Base-by-base conservation (phyloP, 495 filamentous ascomycete species). In the Podospora bellae-mahoneyi region DNA sequence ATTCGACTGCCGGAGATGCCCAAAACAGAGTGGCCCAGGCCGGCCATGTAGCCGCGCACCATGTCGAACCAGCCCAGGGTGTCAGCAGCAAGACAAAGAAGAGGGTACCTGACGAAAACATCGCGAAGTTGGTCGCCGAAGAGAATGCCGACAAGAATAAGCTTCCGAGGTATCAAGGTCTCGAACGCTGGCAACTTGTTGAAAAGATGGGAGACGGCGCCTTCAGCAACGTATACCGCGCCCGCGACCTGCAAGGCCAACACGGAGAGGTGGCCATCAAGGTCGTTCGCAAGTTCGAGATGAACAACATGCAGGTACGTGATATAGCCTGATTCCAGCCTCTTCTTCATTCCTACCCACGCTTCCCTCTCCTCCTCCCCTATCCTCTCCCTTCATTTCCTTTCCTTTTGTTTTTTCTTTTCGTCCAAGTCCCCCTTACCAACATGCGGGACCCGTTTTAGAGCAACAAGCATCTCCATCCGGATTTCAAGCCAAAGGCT, bases 181-280 rank as follows among this genome's bases (percentile, higher is more conserved):
- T 99, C 26, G 96, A 98, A 67, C 84, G 95, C 71, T 99, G 91
- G 90, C 87, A 90, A 64, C 78, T 99, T 56, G 5, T 96, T 54
- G 94, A 98, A 79, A 99, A 99, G 84, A 99, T 99, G 95, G 95
- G 95, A 64, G 95, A 99, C 73, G 95, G 95, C 63, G 95, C 95
- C 57, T 99, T 99, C 84, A 97, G 94, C 83, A 99, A 99, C 69
- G 95, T 99, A 65, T 99, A 97, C 77, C 88, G 92, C 3, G 95
- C 96, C 19, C 84, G 83, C 67, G 96, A 99, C 78, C 83, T 81
- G 39, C 73, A 83, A 20, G 88, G 89, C 23, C 81, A 89, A 64
- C 84, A 84, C 55, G 89, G 87, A 56, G 91, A 99, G 73, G 93
- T 95, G 18, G 95, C 95, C 58, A 98, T 99, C 85, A 99, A 99